phyloP scores from a whole-genome alignment of 495 filamentous ascomycete genomes.

The Penicillium paxilli region DNA sequence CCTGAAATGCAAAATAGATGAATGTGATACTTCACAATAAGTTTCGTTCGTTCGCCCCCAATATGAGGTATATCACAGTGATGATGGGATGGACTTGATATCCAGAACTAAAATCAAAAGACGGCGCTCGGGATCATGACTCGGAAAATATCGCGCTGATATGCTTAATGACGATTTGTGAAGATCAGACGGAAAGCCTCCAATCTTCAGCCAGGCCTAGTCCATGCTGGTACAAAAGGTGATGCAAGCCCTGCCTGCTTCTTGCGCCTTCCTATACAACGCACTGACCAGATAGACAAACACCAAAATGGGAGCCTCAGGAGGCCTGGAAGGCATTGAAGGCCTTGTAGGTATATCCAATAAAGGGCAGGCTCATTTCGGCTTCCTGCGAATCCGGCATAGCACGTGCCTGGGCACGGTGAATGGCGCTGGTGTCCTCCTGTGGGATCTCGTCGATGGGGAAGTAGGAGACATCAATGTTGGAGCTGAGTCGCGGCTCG shows the following conservation, averaged over 20 bases:
- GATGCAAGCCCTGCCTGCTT: conserved; percentile 43
- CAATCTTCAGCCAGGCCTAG: conserved; percentile 5
- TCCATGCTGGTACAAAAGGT: conserved; percentile 17
- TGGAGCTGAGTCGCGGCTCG: conserved; percentile 86
- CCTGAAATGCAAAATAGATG: conserved; percentile 17
- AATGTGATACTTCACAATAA: conserved; percentile 4
- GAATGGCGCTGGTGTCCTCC: conserved; percentile 72
- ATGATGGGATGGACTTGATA: conserved; percentile 26
- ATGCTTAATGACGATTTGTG: conserved; percentile 40
- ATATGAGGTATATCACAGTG: conserved; percentile 23
- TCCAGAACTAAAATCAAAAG: conserved; percentile 25
- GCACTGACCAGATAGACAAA: conserved; percentile 4
- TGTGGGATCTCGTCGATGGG: conserved; percentile 97
- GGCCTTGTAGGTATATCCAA: conserved; percentile 98
- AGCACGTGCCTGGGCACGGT: conserved; percentile 65
- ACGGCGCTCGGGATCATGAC: conserved; percentile 41
- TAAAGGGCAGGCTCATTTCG: conserved; percentile 94
- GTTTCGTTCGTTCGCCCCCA: neutral
- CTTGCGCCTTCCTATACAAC: conserved; percentile 1
- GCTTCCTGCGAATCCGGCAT: conserved; percentile 63
- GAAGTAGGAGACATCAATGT: conserved; percentile 98
- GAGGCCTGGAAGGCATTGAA: conserved; percentile 76
- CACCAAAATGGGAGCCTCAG: conserved; percentile 18
- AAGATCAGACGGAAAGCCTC: conserved; percentile 18
- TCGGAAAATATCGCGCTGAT: conserved; percentile 40